These are phyloP conservation scores for Chrysosporium keratinophilum DNA, from an alignment of 2,329 filamentous ascomycete genomes.

Conservation along the genomic window DNA sequence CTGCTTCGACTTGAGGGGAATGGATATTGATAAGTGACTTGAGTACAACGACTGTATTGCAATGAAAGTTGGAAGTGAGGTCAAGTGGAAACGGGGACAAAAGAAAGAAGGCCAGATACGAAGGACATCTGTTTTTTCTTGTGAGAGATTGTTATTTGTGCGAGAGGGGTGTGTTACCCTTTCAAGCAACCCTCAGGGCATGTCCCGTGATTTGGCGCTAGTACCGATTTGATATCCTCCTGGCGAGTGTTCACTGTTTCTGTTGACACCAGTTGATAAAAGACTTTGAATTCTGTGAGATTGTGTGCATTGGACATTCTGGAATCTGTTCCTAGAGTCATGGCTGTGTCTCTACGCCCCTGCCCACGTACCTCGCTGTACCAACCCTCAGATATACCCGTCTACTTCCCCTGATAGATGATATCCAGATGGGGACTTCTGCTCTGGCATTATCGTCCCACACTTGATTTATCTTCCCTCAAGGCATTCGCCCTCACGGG, in stretches of 20 bases:
- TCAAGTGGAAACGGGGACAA: neutral
- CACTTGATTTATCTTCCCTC: neutral
- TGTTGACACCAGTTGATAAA: neutral
- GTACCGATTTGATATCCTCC: slow-evolving; percentile 1
- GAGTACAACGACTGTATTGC: neutral
- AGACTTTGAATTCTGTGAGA: neutral
- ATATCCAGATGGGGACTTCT: neutral
- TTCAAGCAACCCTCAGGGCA: slow-evolving; percentile 1
- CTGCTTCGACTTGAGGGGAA: too few relatives aligned
- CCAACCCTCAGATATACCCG: neutral
- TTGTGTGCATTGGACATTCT: neutral
- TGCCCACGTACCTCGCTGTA: neutral
- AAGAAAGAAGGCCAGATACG: neutral
- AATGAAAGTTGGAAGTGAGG: neutral
- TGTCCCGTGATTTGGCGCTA: slow-evolving; percentile 9
- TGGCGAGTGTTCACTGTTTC: neutral
- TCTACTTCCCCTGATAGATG: neutral
- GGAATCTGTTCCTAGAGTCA: neutral
- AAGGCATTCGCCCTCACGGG: neutral
- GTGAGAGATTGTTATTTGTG: neutral
- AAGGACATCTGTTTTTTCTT: neutral
- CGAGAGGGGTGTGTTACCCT: slow-evolving; percentile 2
- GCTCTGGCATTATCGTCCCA: neutral
- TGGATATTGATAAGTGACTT: too few relatives aligned
- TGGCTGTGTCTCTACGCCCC: neutral